Evolutionary conservation across 495 filamentous ascomycete genomes (phyloP), one percentile per base, ranked within the genome.

Genomic region (Aspergillus egyptiacus): DNA sequence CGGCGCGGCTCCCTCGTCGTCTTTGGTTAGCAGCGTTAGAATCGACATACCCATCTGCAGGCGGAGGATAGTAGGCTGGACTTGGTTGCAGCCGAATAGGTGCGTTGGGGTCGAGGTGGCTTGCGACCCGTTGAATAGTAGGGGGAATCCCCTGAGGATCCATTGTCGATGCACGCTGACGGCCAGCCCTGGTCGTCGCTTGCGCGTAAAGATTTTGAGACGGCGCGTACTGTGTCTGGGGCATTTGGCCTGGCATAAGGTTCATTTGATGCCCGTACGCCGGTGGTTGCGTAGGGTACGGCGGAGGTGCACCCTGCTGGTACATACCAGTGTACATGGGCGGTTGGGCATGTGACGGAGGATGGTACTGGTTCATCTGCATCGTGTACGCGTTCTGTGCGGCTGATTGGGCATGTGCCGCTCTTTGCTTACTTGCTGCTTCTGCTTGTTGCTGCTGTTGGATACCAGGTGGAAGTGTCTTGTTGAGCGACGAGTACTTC

Each of bases 391-490:
- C 70, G 32, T 70, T 67, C 54, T 77, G 74, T 11, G 64, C 61
- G 27, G 67, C 68, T 3, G 78, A 75, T 48, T 83, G 79, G 6
- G 80, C 82, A 57, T 86, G 82, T 1, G 77, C 76, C 31, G 75
- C 87, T 48, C 89, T 78, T 64, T 95, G 89, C 64, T 94, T 95
- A 73, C 87, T 93, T 11, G 89, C 64, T 28, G 88, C 87, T 63
- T 96, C 91, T 43, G 88, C 89, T 65, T 91, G 87, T 66, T 95
- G 89, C 60, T 99, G 94, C 59, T 96, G 91, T 58, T 96, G 91
- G 32, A 95, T 90, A n/a, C 93, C 91, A 4, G 94, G 91, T 36
- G 94, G 90, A 6, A 91, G 87, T 7, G 93, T 94, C 58, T 89
- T 82, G 56, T 84, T 86, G 22, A 85, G 69, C 9, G 87, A 83